Evolutionary conservation across 2,329 filamentous ascomycete species (phyloP).

Genomic region (Diplodia intermedia): DNA sequence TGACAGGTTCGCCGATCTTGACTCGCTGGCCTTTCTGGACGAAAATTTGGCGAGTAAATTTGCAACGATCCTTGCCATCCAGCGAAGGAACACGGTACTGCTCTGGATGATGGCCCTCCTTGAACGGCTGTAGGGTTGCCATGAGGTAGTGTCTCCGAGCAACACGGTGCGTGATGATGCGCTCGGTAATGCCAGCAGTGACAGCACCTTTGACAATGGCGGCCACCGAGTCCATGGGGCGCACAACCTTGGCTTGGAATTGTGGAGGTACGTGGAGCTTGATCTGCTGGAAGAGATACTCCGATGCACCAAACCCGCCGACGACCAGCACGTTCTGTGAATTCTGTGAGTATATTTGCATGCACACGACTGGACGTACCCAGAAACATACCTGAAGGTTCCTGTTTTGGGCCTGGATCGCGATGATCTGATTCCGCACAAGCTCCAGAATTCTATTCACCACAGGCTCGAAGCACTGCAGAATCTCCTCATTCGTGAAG

Average conservation of each 20-base stretch:
- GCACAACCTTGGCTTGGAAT: slow-evolving; percentile 97
- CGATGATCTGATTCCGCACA: slow-evolving; percentile 97
- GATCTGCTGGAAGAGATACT: slow-evolving; percentile 99
- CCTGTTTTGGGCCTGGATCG: slow-evolving; percentile 96
- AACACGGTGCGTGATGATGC: slow-evolving; percentile 95
- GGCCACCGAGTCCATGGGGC: slow-evolving; percentile 98
- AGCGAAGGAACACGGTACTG: slow-evolving; percentile 96
- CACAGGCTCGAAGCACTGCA: slow-evolving; percentile 98
- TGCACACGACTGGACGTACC: neutral
- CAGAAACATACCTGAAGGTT: slow-evolving; percentile 71
- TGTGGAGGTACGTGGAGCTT: slow-evolving; percentile 97
- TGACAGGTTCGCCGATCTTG: slow-evolving; percentile 98
- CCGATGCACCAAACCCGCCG: slow-evolving; percentile 96
- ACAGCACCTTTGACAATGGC: slow-evolving; percentile 99
- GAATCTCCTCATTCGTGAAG: slow-evolving; percentile 98
- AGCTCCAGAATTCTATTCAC: slow-evolving; percentile 96
- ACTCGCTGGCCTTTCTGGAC: slow-evolving; percentile 98
- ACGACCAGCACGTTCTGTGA: slow-evolving; percentile 87
- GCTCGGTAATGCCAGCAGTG: slow-evolving; percentile 95
- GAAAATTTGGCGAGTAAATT: slow-evolving; percentile 97
- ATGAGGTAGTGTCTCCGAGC: slow-evolving; percentile 98
- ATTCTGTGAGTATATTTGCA: neutral
- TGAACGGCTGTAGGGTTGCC: slow-evolving; percentile 98
- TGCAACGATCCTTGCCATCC: slow-evolving; percentile 97
- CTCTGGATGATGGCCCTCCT: slow-evolving; percentile 97